These are phyloP conservation scores for Coemansia sp. DNA, from an alignment of 192 early-diverging fungal genomes.

Conservation along the genomic window DNA sequence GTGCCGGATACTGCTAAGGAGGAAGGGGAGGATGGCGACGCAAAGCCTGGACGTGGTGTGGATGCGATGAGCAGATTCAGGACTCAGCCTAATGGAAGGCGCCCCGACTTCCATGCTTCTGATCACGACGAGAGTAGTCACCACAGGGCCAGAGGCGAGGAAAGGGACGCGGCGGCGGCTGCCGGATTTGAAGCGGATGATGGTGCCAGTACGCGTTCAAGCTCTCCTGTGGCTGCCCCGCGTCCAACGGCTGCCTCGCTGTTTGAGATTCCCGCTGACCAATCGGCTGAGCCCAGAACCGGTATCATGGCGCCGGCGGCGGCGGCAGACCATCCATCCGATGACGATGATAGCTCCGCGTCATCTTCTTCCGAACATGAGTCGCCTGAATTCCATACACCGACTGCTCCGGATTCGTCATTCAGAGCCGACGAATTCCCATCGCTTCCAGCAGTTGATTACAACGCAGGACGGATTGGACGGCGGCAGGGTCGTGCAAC, in stretches of 20 bases:
- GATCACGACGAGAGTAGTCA: neutral
- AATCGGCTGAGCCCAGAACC: neutral
- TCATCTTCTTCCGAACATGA: conserved; percentile 5
- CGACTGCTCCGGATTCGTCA: neutral
- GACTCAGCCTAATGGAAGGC: neutral
- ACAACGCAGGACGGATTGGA: conserved; percentile 32
- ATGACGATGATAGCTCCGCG: neutral
- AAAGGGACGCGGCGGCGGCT: neutral
- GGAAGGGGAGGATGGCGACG: conserved; percentile 14
- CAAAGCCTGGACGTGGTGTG: neutral
- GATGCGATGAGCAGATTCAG: neutral
- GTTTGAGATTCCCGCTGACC: conserved; percentile 10
- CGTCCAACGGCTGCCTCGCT: conserved; percentile 40
- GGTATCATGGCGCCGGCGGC: neutral
- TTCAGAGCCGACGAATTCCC: conserved; percentile 3
- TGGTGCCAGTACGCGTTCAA: conserved; percentile 13
- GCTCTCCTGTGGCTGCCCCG: conserved; percentile 21
- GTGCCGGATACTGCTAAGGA: conserved; percentile 24
- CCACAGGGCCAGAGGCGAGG: neutral
- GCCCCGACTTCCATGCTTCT: neutral
- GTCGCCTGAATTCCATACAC: conserved; percentile 9
- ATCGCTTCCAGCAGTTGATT: neutral
- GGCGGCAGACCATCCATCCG: neutral
- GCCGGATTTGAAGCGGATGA: neutral
- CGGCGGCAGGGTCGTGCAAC: conserved; percentile 47